phyloP scores from a whole-genome alignment of 1,139 yeast genomes.

The Sugiyamaella sp. region DNA sequence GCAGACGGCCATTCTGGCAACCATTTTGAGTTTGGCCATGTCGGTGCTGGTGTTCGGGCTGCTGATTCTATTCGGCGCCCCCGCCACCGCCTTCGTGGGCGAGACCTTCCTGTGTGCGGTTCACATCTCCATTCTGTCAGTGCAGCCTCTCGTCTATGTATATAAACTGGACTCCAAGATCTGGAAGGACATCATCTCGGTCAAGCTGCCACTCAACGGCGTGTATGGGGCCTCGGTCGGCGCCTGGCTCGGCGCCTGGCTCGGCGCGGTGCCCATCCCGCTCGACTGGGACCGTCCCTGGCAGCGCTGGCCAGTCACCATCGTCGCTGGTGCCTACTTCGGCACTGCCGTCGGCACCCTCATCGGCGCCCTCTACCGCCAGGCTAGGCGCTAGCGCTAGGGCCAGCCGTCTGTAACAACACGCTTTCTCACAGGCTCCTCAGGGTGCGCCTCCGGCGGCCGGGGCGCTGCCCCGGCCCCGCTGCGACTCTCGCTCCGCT shows the following conservation, averaged over 20 bases:
- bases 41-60: slow-evolving; percentile 56
- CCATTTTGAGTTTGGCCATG: slow-evolving; percentile 47
- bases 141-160: slow-evolving; percentile 65
- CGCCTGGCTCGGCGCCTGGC: slow-evolving; percentile 78
- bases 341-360: slow-evolving; percentile 66
- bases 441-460: slow-evolving; percentile 3
- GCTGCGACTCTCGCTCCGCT: not conserved
- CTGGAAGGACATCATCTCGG: slow-evolving; percentile 48
- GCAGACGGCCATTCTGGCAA: slow-evolving; percentile 40
- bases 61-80: slow-evolving; percentile 83
- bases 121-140: slow-evolving; percentile 64
- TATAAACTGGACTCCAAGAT: slow-evolving; percentile 57
- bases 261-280: slow-evolving; percentile 92
- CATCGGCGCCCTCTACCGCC: slow-evolving; percentile 32
- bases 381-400: not conserved
- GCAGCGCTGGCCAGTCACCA: slow-evolving; percentile 97
- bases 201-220: slow-evolving; percentile 40
- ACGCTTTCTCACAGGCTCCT: too few relatives aligned
- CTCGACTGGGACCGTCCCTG: slow-evolving; percentile 97
- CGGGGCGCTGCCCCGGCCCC: not conserved
- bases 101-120: slow-evolving; percentile 67
- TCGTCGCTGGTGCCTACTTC: slow-evolving; percentile 73
- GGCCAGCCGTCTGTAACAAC: too few relatives aligned
- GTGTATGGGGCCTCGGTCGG: slow-evolving; percentile 50
- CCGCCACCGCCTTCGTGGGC: slow-evolving; percentile 56